A percentile compares a stretch with the other conserved stretches of the same genome.
Evolutionary conservation across 2,329 filamentous ascomycete genomes (phyloP).

Genomic region (Colletotrichum cuscutae): DNA sequence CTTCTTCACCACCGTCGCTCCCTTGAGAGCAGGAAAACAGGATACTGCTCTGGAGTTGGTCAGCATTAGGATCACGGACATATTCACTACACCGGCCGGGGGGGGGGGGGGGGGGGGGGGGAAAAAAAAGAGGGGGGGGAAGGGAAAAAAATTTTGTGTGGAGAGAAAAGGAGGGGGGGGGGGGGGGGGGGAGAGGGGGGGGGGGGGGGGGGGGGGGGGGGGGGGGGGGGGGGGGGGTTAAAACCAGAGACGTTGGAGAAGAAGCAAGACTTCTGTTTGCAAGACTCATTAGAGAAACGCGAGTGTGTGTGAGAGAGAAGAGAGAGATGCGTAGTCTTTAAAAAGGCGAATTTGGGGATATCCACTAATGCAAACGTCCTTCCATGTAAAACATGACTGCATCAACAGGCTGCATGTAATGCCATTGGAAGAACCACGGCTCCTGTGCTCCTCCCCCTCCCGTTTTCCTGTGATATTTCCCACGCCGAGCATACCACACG

Average conservation of each 20-base stretch:
- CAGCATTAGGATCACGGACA: background rate
- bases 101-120: no score
- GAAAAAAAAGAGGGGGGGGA: no score
- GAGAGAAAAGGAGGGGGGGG: no score
- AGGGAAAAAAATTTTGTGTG: no score
- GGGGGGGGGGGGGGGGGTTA: background rate
- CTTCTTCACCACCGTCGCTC: background rate
- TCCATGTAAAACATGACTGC: background rate
- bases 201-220: no score
- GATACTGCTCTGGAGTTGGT: background rate
- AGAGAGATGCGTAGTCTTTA: background rate
- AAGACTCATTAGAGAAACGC: no score
- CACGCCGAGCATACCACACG: background rate
- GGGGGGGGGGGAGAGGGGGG: no score
- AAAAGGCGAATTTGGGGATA: conserved; percentile 24
- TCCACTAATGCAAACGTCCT: conserved; percentile 23
- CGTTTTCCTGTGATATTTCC: background rate
- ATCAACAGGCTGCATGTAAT: background rate
- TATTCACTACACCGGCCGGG: background rate
- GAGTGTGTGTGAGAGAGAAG: background rate
- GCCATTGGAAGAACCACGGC: background rate
- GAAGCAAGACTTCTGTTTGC: background rate
- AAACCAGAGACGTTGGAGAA: background rate
- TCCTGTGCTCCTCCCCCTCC: background rate
- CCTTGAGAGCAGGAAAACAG: background rate